Percentiles rank a stretch among this genome's conserved stretches.
phyloP scores from a whole-genome alignment of 2,329 filamentous ascomycete genomes.

The Trichophyton verrucosum region DNA sequence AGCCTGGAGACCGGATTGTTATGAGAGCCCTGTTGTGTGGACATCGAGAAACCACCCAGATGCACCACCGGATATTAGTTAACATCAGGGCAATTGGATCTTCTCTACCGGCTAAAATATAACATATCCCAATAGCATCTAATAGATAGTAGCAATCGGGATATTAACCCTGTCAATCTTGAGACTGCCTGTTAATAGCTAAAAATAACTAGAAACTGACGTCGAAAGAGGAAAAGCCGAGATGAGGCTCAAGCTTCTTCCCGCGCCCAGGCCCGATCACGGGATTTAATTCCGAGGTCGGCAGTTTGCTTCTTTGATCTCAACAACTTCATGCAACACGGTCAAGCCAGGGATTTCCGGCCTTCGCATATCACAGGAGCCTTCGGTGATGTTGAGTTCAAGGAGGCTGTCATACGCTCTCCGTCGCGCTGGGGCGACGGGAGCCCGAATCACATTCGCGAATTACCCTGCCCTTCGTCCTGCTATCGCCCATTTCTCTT shows the following conservation, averaged over 20 bases:
- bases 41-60: too few species aligned
- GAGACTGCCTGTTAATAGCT: too few species aligned
- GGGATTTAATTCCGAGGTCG: slow-evolving; percentile 3
- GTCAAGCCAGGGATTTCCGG: neutral
- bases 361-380: neutral
- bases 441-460: neutral
- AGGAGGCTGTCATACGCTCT: neutral
- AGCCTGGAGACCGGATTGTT: too few species aligned
- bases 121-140: neutral
- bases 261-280: neutral
- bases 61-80: too few species aligned
- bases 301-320: neutral
- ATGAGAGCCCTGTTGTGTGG: too few species aligned
- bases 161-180: too few species aligned
- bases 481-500: neutral
- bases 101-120: too few species aligned
- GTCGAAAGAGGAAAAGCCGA: neutral
- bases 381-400: neutral
- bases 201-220: too few species aligned
- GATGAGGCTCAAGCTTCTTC: neutral
- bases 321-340: neutral
- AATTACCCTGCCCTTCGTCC: neutral
- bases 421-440: neutral
- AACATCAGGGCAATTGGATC: too few species aligned
- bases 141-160: neutral